Base-by-base conservation (phyloP, 345 rosid species). In the Kernera saxatilis region DNA sequence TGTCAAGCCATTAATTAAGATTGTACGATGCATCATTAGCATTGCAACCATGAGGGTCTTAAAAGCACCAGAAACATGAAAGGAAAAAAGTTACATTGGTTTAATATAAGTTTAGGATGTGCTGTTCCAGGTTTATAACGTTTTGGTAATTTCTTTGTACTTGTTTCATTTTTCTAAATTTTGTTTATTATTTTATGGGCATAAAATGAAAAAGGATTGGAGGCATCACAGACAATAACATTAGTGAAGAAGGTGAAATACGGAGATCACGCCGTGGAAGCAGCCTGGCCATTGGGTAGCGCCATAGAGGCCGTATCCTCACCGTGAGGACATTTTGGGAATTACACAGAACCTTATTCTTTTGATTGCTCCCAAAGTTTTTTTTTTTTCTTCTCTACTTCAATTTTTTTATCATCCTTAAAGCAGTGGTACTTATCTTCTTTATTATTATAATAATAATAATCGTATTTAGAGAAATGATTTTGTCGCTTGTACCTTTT, bases 211-310 rank as follows among this genome's bases (percentile, higher is more conserved):
- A 64, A 75, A 94, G 99, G 86, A 41, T 72, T 94, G 57, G 88
- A 86, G 79, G 83, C 90, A 30, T 71, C 86, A 80, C 98, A 91
- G 77, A 74, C 87, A 54, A 87, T 94, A 58, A 94, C 92, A 25
- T 73, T 94, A 76, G 95, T 88, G 62, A 94, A 94, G 86, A 69
- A 94, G 76, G 84, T 94, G 35, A 72, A 84, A 71, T 94, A 91
- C 46, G 81, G 84, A 5, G 75, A 82, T 44, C 64, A 84, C 46
- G 82, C 81, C 0, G 98, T 91, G n/a, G 98, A 91, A 82, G 97
- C 97, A 30, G 96, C 98, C 9, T 94, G 99, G 99, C 99, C 99
- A 14, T 77, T 94, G 8, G 99, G 98, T 78, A 94, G 99, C 37
- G 99, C 98, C 71, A 91, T 94, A 13, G 98, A 91, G 79, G 98